A percentile compares a stretch with the other conserved stretches of the same genome.
Conservation (phyloP, 352 stramenopile species). For the Pythium insidiosum region DNA sequence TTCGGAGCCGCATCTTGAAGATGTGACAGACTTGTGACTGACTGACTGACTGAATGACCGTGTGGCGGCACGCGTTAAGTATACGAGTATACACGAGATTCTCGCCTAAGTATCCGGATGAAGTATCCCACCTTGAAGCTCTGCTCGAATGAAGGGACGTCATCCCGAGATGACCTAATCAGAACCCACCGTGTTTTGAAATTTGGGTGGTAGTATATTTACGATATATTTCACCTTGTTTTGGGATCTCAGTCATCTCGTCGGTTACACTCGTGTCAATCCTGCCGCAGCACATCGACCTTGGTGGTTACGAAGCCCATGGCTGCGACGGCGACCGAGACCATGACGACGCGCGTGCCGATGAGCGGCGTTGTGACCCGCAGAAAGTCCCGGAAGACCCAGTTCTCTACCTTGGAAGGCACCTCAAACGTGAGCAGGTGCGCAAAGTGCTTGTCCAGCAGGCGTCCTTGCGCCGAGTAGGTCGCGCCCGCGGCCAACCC, state of each 20-base stretch:
- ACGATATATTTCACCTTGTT: conserved; percentile 3
- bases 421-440: conserved; percentile 68
- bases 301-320: conserved; percentile 70
- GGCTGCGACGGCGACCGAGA: conserved; percentile 50
- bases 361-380: conserved; percentile 51
- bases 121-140: conserved; percentile 1
- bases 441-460: conserved; percentile 48
- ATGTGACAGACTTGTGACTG: background rate
- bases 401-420: conserved; percentile 52
- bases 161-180: too few relatives aligned
- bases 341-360: conserved; percentile 50
- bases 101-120: too few relatives aligned
- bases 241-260: too few relatives aligned
- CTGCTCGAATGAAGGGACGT: too few relatives aligned
- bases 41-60: too few relatives aligned
- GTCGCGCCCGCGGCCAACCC: conserved; percentile 22
- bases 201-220: background rate
- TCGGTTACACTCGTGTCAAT: too few relatives aligned
- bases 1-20: conserved; percentile 13
- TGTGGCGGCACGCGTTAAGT: too few relatives aligned
- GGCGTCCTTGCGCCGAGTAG: conserved; percentile 40
- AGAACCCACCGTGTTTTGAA: background rate
- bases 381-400: conserved; percentile 63
- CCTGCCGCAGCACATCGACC: too few relatives aligned
- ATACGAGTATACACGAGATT: too few relatives aligned